Conservation (phyloP, 306 rosid genomes). For the Sphenostylis stenocarpa region DNA sequence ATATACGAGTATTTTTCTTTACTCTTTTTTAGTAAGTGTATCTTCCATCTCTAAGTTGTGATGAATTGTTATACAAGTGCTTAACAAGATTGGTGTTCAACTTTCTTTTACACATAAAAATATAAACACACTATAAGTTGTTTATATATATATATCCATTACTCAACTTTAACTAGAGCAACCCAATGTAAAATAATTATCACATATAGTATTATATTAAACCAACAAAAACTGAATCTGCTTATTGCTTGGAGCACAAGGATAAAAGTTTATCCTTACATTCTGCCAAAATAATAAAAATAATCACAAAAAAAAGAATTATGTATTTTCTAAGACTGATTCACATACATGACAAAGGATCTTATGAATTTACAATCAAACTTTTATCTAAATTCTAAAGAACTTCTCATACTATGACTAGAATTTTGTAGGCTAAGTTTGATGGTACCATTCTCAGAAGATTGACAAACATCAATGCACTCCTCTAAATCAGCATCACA, state of each 20-base stretch:
- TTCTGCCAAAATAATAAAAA: conserved; percentile 5
- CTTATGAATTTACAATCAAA: conserved; percentile 37
- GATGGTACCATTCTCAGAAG: conserved; percentile 54
- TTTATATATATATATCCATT: not conserved
- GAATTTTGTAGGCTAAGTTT: conserved; percentile 69
- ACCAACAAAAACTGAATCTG: conserved; percentile 13
- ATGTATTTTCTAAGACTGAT: conserved; percentile 26
- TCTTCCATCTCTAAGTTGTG: too few species aligned
- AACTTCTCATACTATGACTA: conserved; percentile 35
- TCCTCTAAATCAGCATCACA: conserved; percentile 93
- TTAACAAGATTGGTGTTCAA: not conserved
- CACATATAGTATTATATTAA: not conserved
- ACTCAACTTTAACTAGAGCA: not conserved
- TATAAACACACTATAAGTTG: not conserved
- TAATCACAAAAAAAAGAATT: not conserved
- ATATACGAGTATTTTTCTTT: too few species aligned
- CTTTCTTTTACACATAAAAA: not conserved
- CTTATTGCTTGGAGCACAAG: conserved; percentile 25
- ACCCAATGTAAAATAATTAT: not conserved
- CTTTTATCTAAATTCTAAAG: conserved; percentile 36
- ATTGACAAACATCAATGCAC: conserved; percentile 76
- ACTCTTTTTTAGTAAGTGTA: too few species aligned
- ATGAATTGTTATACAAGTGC: too few species aligned
- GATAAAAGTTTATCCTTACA: conserved; percentile 6
- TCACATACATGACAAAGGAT: conserved; percentile 36